phyloP scores from a whole-genome alignment of 371 early-diverging fungal species.

The Mortierella sp. region DNA sequence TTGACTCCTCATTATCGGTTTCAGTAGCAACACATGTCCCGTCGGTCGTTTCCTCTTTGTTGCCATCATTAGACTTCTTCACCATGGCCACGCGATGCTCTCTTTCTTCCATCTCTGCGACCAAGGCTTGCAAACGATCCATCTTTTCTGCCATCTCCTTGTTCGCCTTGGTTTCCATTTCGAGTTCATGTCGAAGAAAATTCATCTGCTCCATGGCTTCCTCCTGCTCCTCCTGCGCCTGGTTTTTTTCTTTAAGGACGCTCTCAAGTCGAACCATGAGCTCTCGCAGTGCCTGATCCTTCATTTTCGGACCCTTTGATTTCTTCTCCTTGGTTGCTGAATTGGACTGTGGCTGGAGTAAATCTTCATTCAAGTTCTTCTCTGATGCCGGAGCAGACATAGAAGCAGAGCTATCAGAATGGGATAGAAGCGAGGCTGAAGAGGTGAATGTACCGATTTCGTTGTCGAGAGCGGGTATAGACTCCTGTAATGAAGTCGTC shows the following conservation, averaged over 20 bases:
- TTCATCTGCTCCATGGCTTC: constrained; percentile 23
- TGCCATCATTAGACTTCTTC: not conserved
- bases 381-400: no score
- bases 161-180: constrained; percentile 20
- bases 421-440: no score
- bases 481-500: no score
- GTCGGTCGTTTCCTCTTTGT: not conserved
- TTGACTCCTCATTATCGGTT: not conserved
- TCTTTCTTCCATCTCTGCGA: constrained; percentile 22
- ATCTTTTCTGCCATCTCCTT: constrained; percentile 26
- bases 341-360: not conserved
- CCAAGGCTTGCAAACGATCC: constrained; percentile 12
- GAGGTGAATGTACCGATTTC: no score
- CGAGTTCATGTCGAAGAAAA: constrained; percentile 6
- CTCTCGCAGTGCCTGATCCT: constrained; percentile 39
- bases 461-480: no score
- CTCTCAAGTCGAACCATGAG: constrained; percentile 31
- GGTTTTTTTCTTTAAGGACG: constrained; percentile 41
- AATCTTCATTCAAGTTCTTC: no score
- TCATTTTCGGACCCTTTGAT: constrained; percentile 16
- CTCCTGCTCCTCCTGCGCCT: constrained; percentile 38
- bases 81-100: not conserved
- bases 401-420: no score
- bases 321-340: constrained; percentile 4
- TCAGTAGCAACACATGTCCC: not conserved